Evolutionary conservation across 1,139 yeast genomes (phyloP).

Genomic region (Lodderomyces metapsilosis): DNA sequence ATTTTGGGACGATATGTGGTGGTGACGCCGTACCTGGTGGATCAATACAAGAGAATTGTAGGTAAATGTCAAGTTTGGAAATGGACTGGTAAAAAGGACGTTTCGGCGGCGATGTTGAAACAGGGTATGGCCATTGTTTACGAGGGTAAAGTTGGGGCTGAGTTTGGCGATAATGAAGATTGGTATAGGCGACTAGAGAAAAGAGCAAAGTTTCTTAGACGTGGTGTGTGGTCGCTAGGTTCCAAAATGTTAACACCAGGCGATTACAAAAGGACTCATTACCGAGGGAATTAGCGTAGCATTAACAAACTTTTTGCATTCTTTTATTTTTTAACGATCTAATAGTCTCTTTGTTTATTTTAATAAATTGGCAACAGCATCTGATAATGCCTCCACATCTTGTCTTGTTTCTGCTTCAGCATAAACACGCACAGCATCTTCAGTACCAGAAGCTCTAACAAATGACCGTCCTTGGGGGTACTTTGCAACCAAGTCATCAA

Average conservation of each 20-base stretch:
- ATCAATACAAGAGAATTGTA: constrained; percentile 88
- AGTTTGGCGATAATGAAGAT: constrained; percentile 74
- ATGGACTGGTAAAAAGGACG: constrained; percentile 72
- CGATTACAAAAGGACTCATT: constrained; percentile 58
- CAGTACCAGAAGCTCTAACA: constrained; percentile 97
- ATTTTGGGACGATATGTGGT: constrained; percentile 66
- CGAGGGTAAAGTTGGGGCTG: constrained; percentile 78
- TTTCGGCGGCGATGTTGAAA: constrained; percentile 82
- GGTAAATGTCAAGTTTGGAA: constrained; percentile 76
- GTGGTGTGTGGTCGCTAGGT: constrained; percentile 71
- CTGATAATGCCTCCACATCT: constrained; percentile 32
- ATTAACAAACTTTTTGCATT: background rate
- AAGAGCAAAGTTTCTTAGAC: constrained; percentile 52
- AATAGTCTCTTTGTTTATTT: constrained; percentile 16
- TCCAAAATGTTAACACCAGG: constrained; percentile 72
- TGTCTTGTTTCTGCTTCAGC: constrained; percentile 72
- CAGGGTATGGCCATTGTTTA: constrained; percentile 85
- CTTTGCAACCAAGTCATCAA: constrained; percentile 62
- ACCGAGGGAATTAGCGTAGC: constrained; percentile 14
- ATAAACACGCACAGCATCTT: constrained; percentile 93
- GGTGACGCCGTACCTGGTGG: constrained; percentile 75
- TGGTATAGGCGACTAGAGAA: constrained; percentile 59
- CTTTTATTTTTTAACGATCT: constrained; percentile 27
- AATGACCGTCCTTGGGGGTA: constrained; percentile 75
- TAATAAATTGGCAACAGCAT: constrained; percentile 33